phyloP scores from a whole-genome alignment of 1,284 basidiomycete genomes.

The Taiwanofungus camphoratus region DNA sequence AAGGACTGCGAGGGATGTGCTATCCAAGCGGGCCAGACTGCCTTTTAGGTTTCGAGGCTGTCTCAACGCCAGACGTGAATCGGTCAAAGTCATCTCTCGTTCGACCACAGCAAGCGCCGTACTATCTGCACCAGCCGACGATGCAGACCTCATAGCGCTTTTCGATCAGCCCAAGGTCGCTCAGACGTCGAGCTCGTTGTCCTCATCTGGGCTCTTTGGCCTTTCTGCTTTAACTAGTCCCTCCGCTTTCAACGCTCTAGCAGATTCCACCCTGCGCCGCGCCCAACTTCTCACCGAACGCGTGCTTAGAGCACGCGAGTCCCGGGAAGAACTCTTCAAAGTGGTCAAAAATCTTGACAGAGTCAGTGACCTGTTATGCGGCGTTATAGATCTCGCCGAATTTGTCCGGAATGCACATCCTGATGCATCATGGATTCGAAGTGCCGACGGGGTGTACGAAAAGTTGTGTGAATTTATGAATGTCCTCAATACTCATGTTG shows the following conservation, averaged over 20 bases:
- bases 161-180: conserved; percentile 58
- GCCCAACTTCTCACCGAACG: conserved; percentile 73
- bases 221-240: conserved; percentile 61
- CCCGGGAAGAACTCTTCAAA: conserved; percentile 66
- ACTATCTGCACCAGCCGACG: conserved; percentile 54
- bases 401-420: conserved; percentile 92
- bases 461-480: conserved; percentile 97
- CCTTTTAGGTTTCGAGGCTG: conserved; percentile 42
- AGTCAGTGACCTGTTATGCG: conserved; percentile 91
- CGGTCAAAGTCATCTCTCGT: conserved; percentile 13
- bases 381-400: conserved; percentile 95
- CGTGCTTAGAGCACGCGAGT: conserved; percentile 60
- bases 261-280: conserved; percentile 66
- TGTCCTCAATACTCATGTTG: conserved; percentile 92
- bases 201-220: conserved; percentile 68
- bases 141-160: conserved; percentile 57
- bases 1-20: conserved; percentile 37
- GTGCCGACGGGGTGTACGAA: conserved; percentile 87
- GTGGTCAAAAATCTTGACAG: conserved; percentile 94
- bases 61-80: conserved; percentile 27
- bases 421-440: conserved; percentile 75
- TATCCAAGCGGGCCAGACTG: conserved; percentile 32
- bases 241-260: conserved; percentile 53
- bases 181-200: conserved; percentile 33
- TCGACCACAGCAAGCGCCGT: conserved; percentile 32